Conservation (phyloP, 2,329 filamentous ascomycete species). For the Fusarium dimerum region DNA sequence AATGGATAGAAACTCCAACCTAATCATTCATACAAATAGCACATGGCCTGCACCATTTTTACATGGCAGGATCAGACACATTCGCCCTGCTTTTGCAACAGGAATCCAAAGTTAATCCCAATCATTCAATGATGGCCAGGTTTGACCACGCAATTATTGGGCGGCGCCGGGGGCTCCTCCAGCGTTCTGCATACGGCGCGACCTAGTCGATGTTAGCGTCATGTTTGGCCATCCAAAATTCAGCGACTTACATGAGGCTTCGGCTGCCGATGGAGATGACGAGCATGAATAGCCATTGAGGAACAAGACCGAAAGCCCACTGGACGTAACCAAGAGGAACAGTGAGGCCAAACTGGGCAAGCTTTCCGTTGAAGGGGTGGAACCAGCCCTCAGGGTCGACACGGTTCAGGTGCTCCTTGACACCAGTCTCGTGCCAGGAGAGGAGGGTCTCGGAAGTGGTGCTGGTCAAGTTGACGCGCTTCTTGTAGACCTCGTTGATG, state of each 20-base stretch:
- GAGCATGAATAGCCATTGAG: conserved; percentile 80
- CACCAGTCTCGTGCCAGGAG: conserved; percentile 54
- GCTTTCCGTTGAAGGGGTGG: conserved; percentile 73
- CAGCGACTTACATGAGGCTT: conserved; percentile 68
- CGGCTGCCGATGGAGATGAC: conserved; percentile 72
- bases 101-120: conserved; percentile 6
- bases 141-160: conserved; percentile 15
- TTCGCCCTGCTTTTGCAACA: conserved; percentile 13
- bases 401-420: conserved; percentile 48
- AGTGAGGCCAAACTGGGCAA: conserved; percentile 62
- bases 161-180: conserved; percentile 11
- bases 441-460: conserved; percentile 65
- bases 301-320: conserved; percentile 65
- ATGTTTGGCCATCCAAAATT: not conserved
- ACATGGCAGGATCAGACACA: conserved; percentile 12
- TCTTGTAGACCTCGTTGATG: conserved; percentile 63
- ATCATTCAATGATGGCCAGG: conserved; percentile 6
- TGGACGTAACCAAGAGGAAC: conserved; percentile 68
- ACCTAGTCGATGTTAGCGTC: conserved; percentile 36
- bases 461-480: conserved; percentile 69
- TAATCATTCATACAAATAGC: conserved; percentile 5
- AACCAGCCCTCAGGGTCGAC: conserved; percentile 60
- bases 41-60: conserved; percentile 13
- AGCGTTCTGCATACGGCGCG: conserved; percentile 36
- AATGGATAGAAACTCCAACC: conserved; percentile 15